phyloP scores from a whole-genome alignment of 148 eudicot genomes.

The Amaranthus palmeri region DNA sequence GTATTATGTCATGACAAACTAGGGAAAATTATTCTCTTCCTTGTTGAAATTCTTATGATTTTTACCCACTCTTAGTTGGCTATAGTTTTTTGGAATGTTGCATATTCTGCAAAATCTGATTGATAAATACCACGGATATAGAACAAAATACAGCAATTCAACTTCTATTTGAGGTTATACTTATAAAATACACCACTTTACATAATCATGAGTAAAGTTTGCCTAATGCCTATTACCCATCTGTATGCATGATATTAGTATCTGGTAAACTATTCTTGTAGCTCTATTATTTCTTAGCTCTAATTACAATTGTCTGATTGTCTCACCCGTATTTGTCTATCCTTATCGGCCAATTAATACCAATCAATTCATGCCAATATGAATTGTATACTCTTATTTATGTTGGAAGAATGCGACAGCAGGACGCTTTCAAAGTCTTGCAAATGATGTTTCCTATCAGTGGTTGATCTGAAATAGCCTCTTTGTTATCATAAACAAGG shows the following conservation, averaged over 20 bases:
- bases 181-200: neutral
- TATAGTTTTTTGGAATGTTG: slow-evolving; percentile 15
- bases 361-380: slow-evolving; percentile 7
- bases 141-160: neutral
- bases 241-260: neutral
- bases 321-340: neutral
- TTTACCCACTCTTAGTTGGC: slow-evolving; percentile 14
- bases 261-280: neutral
- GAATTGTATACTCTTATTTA: neutral
- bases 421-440: no score
- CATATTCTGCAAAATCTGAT: slow-evolving; percentile 15
- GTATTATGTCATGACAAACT: slow-evolving; percentile 18
- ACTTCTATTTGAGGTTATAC: neutral
- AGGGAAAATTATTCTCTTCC: slow-evolving; percentile 10
- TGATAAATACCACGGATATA: neutral
- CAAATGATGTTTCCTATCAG: no score
- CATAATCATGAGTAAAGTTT: slow-evolving; percentile 1
- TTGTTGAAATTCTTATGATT: slow-evolving; percentile 11
- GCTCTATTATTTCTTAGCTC: neutral
- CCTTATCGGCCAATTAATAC: slow-evolving; percentile 1
- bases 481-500: no score
- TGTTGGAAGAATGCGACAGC: no score
- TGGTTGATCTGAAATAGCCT: no score
- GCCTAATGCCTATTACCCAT: neutral
- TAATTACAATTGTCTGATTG: neutral